These are phyloP conservation scores for Oryza brachyantha DNA, from an alignment of 176 grass and related monocot genomes.

Conservation along the genomic window DNA sequence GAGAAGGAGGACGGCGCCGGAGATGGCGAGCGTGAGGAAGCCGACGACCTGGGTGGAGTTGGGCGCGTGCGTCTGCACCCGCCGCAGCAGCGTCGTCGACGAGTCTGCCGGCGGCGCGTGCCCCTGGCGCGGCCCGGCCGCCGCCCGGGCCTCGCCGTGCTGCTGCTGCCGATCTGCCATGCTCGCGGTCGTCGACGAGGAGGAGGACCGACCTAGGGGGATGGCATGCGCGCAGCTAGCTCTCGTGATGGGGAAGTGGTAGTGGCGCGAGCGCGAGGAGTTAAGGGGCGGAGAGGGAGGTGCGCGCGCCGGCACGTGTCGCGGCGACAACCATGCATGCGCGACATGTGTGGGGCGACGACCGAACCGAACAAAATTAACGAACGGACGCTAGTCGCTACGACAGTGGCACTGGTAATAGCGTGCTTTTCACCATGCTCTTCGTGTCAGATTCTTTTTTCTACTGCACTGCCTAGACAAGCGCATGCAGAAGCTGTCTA, in stretches of 20 bases:
- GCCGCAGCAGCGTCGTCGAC: conserved; percentile 35
- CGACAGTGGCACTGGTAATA: not conserved
- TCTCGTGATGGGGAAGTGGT: not conserved
- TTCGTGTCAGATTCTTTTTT: not conserved
- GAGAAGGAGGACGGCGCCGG: conserved; percentile 57
- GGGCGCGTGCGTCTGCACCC: conserved; percentile 58
- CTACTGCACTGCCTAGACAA: not conserved
- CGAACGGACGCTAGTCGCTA: too few relatives aligned
- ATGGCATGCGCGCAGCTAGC: too few relatives aligned
- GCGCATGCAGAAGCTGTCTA: not conserved
- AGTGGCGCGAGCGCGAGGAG: conserved; percentile 22
- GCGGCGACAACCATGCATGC: conserved; percentile 26
- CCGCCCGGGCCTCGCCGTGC: not conserved
- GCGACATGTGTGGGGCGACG: conserved; percentile 35
- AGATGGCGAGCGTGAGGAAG: conserved; percentile 67
- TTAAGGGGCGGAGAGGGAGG: conserved; percentile 34
- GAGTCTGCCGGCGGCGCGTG: not conserved
- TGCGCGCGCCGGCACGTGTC: conserved; percentile 42
- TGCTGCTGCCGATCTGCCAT: conserved; percentile 41
- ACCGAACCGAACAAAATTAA: not conserved
- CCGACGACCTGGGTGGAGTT: conserved; percentile 69
- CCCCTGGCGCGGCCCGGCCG: not conserved
- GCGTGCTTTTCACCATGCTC: not conserved
- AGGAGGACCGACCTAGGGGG: not conserved
- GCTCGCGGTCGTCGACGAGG: not conserved